A percentile compares a stretch with the other conserved stretches of the same genome.
Evolutionary conservation across 345 rosid species (phyloP).

Genomic region (Lepidium africanum): DNA sequence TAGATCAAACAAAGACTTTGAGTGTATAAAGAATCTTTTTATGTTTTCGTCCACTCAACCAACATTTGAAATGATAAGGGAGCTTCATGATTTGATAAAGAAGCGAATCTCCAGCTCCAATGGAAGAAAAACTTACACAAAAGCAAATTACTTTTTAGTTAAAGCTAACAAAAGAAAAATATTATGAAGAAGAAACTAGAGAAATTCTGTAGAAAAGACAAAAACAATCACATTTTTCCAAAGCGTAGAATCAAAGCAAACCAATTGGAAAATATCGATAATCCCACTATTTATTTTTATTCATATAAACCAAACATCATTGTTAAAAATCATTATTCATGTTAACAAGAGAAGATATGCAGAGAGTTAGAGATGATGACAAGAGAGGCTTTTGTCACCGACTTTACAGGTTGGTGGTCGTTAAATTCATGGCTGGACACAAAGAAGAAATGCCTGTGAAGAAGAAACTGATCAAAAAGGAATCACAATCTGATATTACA

Average conservation of each 20-base stretch:
- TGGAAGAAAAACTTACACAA: constrained; percentile 30
- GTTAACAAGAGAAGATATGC: constrained; percentile 3
- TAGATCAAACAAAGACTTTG: constrained; percentile 5
- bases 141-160: neutral
- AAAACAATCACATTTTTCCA: constrained; percentile 19
- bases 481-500: constrained; percentile 14
- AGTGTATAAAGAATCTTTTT: constrained; percentile 6
- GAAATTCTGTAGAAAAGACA: neutral
- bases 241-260: constrained; percentile 34
- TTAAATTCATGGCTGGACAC: constrained; percentile 11
- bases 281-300: neutral
- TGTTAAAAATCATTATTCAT: neutral
- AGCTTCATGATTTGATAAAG: constrained; percentile 21
- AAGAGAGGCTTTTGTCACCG: constrained; percentile 15
- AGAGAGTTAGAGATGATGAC: neutral
- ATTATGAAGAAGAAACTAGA: constrained; percentile 20
- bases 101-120: constrained; percentile 28
- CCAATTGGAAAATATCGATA: neutral
- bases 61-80: neutral
- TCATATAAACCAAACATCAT: constrained; percentile 10
- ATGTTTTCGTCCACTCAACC: constrained; percentile 20
- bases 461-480: constrained; percentile 22
- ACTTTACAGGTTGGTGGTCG: constrained; percentile 8
- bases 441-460: constrained; percentile 1
- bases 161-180: neutral